Base-by-base conservation (phyloP, 1,139 yeast species). In the Geotrichum phurueaensis region DNA sequence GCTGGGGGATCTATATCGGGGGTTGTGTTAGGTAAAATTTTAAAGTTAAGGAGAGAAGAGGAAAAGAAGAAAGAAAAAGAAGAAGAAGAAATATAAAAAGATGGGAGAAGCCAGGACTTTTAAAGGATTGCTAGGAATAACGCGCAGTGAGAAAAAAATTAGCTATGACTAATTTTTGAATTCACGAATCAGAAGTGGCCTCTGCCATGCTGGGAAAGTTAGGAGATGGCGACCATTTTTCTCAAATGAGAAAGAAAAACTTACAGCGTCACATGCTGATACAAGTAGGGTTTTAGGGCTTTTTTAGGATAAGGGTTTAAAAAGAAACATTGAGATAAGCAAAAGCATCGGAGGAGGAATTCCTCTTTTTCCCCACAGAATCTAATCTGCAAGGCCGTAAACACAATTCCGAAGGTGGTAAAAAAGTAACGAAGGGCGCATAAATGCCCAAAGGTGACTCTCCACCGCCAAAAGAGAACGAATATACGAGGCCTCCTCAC, bases 21-120 rank as follows among this genome's bases (percentile, higher is more conserved):
- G 56, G 53, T 53, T 43, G 27, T 47, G 50, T 23, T 25, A 23
- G 23, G 50, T 53, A 18, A 25, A 50, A 50, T 53, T 57, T 48
- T 36, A 51, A 31, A 51, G 50, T 22, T 56, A 49, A 51, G 31
- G 54, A 54, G 33, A 53, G 52, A 51, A 54, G 49, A 45, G 45
- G 51, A 56, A 56, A 56, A 56, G 49, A 57, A 47, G 49, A 53
- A 54, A 56, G 50, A 57, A 36, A 60, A 36, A 54, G 45, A 51
- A 23, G 47, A n/a, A 29, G 29, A 47, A 13, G n/a, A 49, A 12
- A 48, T 36, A 23, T n/a, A 29, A 18, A 22, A 25, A 39, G 22
- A 6, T 43, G 57, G 29, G 57, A 60, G 55, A 43, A 45, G 15
- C 27, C 27, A 48, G 39, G 54, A 45, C 53, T 48, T 58, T 55